Conservation (phyloP, 441 rosid genomes). For the Euphorbia corollata region DNA sequence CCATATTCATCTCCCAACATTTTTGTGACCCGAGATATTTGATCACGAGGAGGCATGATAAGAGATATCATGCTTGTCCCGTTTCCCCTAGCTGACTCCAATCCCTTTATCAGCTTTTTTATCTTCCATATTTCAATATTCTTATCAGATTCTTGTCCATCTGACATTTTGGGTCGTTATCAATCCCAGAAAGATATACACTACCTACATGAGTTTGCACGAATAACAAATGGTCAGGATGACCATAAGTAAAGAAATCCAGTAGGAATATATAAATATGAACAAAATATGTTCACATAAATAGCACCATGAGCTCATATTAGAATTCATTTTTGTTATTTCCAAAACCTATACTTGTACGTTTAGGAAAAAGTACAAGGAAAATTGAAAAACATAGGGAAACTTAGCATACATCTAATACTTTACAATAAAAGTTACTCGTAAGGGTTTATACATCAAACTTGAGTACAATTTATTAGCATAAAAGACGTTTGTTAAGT, state of each 20-base stretch:
- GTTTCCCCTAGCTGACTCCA: constrained; percentile 77
- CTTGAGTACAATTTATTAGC: background rate
- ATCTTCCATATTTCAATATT: constrained; percentile 85
- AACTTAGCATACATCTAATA: background rate
- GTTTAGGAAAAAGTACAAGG: background rate
- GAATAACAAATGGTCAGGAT: constrained; percentile 3
- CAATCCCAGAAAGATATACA: constrained; percentile 12
- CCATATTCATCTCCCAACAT: constrained; percentile 84
- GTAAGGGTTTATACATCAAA: constrained; percentile 2
- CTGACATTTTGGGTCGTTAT: constrained; percentile 40
- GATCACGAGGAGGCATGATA: constrained; percentile 86
- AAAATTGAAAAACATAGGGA: background rate
- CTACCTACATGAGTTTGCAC: constrained; percentile 2
- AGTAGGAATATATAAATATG: background rate
- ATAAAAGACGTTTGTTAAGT: background rate
- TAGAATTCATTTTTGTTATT: background rate
- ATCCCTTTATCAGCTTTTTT: constrained; percentile 62
- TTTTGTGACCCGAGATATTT: constrained; percentile 68
- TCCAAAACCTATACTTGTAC: background rate
- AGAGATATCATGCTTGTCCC: constrained; percentile 89
- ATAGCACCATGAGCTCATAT: background rate
- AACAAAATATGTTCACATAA: background rate
- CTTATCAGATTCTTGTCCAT: constrained; percentile 62
- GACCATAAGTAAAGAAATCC: background rate
- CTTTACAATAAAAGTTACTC: constrained; percentile 1